Conservation (phyloP, 352 stramenopile genomes). For the Phytophthora meadii region DNA sequence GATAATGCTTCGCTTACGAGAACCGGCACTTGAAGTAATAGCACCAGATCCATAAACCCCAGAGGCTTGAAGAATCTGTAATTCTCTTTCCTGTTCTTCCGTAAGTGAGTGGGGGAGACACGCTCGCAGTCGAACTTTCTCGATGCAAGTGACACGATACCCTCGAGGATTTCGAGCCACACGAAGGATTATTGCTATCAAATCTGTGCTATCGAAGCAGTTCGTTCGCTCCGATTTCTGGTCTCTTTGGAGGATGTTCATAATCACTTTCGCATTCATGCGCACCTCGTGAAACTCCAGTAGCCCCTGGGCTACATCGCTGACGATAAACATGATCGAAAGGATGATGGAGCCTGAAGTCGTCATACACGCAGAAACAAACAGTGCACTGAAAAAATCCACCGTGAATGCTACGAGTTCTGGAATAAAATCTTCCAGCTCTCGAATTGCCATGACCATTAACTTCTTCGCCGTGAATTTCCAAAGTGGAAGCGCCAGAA, state of each 20-base stretch:
- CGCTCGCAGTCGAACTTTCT: conserved; percentile 1
- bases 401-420: background rate
- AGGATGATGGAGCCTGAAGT: conserved; percentile 16
- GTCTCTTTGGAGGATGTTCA: conserved; percentile 2
- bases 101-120: conserved; percentile 15
- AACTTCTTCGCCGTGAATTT: conserved; percentile 10
- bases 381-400: conserved; percentile 2
- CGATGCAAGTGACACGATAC: conserved; percentile 1
- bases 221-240: background rate
- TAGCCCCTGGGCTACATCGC: conserved; percentile 10
- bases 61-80: background rate
- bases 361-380: conserved; percentile 27
- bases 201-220: background rate
- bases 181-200: background rate
- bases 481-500: conserved; percentile 6
- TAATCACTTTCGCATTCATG: conserved; percentile 4
- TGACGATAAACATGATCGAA: conserved; percentile 13
- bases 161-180: conserved; percentile 6
- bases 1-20: background rate
- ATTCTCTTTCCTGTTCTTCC: background rate
- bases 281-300: conserved; percentile 23
- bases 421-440: conserved; percentile 10
- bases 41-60: background rate
- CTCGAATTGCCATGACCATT: background rate
- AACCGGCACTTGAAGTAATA: background rate